phyloP scores from a whole-genome alignment of 179 eudicot genomes.

The Patellifolia procumbens region DNA sequence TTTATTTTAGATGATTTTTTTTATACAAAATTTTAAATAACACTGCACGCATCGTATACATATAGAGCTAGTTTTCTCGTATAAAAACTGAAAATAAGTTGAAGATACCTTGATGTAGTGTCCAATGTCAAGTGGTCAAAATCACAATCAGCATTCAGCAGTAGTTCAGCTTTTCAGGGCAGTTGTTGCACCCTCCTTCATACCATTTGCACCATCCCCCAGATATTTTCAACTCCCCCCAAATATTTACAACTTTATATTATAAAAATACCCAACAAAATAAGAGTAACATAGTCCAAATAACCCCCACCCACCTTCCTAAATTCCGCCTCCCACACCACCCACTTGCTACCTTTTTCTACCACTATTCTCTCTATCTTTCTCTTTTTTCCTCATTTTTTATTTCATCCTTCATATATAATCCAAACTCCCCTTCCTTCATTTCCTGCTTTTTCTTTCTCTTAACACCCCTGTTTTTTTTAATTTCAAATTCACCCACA shows the following conservation, averaged over 20 bases:
- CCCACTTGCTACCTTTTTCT: slow-evolving; percentile 30
- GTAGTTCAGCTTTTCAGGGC: slow-evolving; percentile 24
- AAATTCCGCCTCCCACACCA: slow-evolving; percentile 38
- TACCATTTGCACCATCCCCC: background rate
- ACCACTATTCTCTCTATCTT: slow-evolving; percentile 1
- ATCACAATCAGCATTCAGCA: slow-evolving; percentile 1
- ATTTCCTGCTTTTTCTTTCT: too few relatives aligned
- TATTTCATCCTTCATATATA: background rate
- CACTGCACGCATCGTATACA: too few relatives aligned
- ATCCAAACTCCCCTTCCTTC: slow-evolving; percentile 4
- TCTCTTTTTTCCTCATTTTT: background rate
- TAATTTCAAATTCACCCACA: too few relatives aligned
- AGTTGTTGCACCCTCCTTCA: slow-evolving; percentile 24
- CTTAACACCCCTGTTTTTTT: background rate
- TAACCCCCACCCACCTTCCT: slow-evolving; percentile 35
- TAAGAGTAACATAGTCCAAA: background rate
- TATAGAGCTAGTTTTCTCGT: too few relatives aligned
- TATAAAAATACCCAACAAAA: background rate
- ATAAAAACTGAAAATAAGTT: too few relatives aligned
- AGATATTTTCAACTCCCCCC: slow-evolving; percentile 20
- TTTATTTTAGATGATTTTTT: too few relatives aligned
- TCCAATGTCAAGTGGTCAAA: slow-evolving; percentile 18
- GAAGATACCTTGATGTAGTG: background rate
- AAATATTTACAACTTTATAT: too few relatives aligned
- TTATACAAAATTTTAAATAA: too few relatives aligned